Base-by-base conservation (phyloP, 228 moss, liverwort and hornwort species). In the Sphagnum magellanicum region DNA sequence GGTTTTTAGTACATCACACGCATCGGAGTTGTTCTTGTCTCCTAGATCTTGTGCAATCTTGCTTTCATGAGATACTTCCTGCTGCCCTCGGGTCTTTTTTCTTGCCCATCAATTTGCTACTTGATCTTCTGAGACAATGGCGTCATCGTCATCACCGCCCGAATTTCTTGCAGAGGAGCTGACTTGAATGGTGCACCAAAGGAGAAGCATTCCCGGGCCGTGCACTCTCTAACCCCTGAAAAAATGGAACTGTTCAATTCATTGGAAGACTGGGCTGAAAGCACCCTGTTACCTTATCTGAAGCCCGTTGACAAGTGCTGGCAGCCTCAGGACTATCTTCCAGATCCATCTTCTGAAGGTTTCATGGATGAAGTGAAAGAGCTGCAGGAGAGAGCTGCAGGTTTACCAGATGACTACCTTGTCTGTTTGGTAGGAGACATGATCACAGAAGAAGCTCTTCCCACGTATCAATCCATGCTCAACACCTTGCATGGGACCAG, bases 241-340 rank as follows among this genome's bases (percentile, higher is more conserved):
- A 79, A 75, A 46, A 68, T 75, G 79, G 79, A 79, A 52, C 50
- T 79, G 63, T 79, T 79, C 17, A 70, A 70, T 55, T 75, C 75
- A 0, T 75, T 79, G 51, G 79, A 79, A 72, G 75, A 72, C 48
- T 79, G 79, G 79, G 79, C 75, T 8, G 72, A 69, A 5, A 72
- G 73, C 52, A 73, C 66, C 4, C 66, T 84, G 10, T 8, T 84
- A 4, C 84, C 84, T 15, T 81, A 75, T 51, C 65, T 84, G 63
- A 84, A 84, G 55, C 84, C 84, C 11, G 84, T 84, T 63, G 84
- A 84, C 72, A 78, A 78, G 75, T 84, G 78, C 70, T 84, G 84
- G 84, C 84, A 84, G 65, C 84, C 84, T 0, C 84, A 84, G 65
- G 84, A 84, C 68, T 81, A 68, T 32, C 73, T 84, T n/a, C 84